Evolutionary conservation across 164 flowering plant species (phyloP), one percentile per base, ranked within the genome.

Genomic region (Vitis rupestris): DNA sequence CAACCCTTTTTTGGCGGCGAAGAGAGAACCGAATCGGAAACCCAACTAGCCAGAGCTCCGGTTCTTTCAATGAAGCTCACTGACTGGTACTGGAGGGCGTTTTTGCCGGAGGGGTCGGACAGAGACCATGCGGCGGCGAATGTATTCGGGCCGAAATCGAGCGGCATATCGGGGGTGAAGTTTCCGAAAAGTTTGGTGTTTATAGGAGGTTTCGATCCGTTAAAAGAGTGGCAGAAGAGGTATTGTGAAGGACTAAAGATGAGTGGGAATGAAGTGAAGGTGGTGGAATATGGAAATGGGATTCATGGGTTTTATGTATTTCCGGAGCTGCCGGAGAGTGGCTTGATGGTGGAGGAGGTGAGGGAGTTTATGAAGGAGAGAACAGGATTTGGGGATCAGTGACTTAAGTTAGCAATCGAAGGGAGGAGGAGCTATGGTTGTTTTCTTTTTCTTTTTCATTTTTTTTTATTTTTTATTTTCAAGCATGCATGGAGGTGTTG

Each of bases 21-120:
- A 53, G 85, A 79, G 27, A 63, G 87, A 19, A 76, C 76, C 0
- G 79, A 78, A 9, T 73, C 83, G 15, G 85, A 84, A 70, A 72
- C 44, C 2, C 61, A 64, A 9, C 61, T 82, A 7, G 49, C 0
- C 4, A 31, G 56, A 11, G 71, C 12, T 3, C 71, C 76, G 3
- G 0, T 73, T 0, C 27, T 82, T 13, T 16, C 68, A 29, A 7
- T 72, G 29, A 49, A 50, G 5, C 52, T 67, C 0, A 63, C 69
- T 8, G 79, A 80, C 27, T 69, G 74, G 78, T 3, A 11, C 3
- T 80, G 85, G 83, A 78, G 16, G 50, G 69, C 63, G 49, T 80
- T 78, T 48, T 37, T 82, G 67, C 87, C 84, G 9, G 79, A 78
- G 23, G 81, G 84, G 4, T 67, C 70, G 29, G 61, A 79, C 48